Percentiles rank a stretch among this genome's conserved stretches.
These are phyloP conservation scores for Trichoderma polysporum DNA, from an alignment of 2,329 filamentous ascomycete species.

Conservation along the genomic window DNA sequence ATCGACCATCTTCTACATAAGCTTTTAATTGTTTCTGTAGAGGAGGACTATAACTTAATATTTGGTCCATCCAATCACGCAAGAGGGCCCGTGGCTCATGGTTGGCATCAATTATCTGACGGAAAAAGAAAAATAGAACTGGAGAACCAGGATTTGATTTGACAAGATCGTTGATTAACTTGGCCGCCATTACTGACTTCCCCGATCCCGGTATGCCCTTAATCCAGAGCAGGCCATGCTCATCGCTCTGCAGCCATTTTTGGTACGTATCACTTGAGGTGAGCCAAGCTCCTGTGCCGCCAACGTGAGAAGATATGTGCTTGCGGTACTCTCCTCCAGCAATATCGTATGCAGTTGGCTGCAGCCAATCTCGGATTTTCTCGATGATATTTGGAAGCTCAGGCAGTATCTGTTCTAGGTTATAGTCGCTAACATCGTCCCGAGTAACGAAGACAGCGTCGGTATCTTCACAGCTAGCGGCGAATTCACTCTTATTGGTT, in stretches of 20 bases:
- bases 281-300: constrained; percentile 27
- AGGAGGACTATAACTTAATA: constrained; percentile 33
- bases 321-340: constrained; percentile 31
- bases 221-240: constrained; percentile 33
- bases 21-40: constrained; percentile 29
- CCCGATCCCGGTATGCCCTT: constrained; percentile 41
- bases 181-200: constrained; percentile 38
- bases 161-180: constrained; percentile 26
- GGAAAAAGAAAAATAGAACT: constrained; percentile 42
- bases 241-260: constrained; percentile 21
- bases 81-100: constrained; percentile 32
- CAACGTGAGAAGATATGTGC: constrained; percentile 27
- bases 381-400: constrained; percentile 21
- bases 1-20: constrained; percentile 6
- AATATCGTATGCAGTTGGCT: constrained; percentile 30
- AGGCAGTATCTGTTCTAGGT: constrained; percentile 6
- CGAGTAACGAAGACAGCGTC: constrained; percentile 4
- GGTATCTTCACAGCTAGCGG: not conserved
- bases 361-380: constrained; percentile 33
- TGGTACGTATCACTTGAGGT: constrained; percentile 22
- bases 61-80: constrained; percentile 38
- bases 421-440: constrained; percentile 18
- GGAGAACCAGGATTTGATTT: constrained; percentile 22
- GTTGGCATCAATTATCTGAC: constrained; percentile 40
- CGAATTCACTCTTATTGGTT: not conserved